Evolutionary conservation across 2,329 filamentous ascomycete genomes (phyloP).

Genomic region (Mycosphaerella sp.): DNA sequence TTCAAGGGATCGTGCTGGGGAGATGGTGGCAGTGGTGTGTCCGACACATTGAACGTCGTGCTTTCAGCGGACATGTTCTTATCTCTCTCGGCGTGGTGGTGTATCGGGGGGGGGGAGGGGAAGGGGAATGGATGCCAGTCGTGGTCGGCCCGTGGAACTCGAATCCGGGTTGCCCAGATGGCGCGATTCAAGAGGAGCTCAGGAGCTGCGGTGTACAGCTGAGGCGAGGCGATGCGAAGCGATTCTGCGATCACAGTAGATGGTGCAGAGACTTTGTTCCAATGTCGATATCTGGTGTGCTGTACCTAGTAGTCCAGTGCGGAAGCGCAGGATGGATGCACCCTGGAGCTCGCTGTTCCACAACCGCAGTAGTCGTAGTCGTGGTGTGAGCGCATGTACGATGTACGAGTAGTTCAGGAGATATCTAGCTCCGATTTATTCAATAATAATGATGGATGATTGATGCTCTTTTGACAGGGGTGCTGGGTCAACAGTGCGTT

Average conservation of each 20-base stretch:
- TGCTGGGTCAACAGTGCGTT: background rate
- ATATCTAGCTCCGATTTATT: background rate
- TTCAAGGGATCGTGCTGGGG: slow-evolving; percentile 46
- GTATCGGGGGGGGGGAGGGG: background rate
- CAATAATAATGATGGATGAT: background rate
- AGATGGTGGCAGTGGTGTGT: slow-evolving; percentile 36
- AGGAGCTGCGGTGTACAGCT: background rate
- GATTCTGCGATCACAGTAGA: background rate
- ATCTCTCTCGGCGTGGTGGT: background rate
- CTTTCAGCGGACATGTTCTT: slow-evolving; percentile 18
- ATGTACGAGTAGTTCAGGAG: background rate
- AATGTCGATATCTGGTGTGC: background rate
- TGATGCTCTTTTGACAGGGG: background rate
- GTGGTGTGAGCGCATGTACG: background rate
- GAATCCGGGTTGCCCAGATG: background rate
- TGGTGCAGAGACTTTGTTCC: background rate
- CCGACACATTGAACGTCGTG: slow-evolving; percentile 13
- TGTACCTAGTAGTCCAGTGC: background rate
- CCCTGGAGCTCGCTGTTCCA: background rate
- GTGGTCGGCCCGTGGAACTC: slow-evolving; percentile 6
- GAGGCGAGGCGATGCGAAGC: background rate
- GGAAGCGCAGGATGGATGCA: background rate
- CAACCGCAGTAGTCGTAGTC: background rate
- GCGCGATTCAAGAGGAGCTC: background rate
- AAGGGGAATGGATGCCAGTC: background rate